Evolutionary conservation across 2,329 filamentous ascomycete species (phyloP), one percentile per base, ranked within the genome.

Genomic region (Venturia nashicola): DNA sequence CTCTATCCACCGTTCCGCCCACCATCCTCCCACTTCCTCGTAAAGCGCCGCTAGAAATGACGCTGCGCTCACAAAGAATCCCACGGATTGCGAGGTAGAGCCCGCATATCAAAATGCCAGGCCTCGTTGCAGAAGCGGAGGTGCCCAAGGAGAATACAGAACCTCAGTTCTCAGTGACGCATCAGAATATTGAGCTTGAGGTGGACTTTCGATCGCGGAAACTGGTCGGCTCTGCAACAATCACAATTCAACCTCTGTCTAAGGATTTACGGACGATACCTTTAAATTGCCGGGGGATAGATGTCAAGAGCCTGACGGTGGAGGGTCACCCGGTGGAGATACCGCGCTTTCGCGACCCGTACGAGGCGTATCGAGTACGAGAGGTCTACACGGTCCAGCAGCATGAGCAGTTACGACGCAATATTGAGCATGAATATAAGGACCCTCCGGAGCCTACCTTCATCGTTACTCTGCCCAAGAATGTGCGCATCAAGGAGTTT

Each of bases 161-260:
- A 65, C 72, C 74, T 61, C 77, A 77, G 44, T 86, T 82, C 70
- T 79, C 79, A 59, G 79, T 97, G 65, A 82, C 90, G 63, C 88
- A 91, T 76, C 93, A 97, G 76, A 89, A 90, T 73, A 87, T 99
- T 61, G 87, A 91, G 70, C 80, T 99, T 66, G 92, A 97, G 70
- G 81, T 99, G 72, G 89, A 96, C 76, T 95, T 99, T 73, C 82
- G 83, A 67, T 84, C 83, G 63, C 87, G 86, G 75, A 83, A 81
- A 71, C 78, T 97, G 70, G 86, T 83, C 66, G 94, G 94, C 61
- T 87, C 84, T 67, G 90, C 89, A 9, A 88, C 92, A 68, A 88
- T 99, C 69, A 88, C 87, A 39, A 85, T 97, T 63, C 86, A 88
- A 68, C 86, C 86, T 23, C 79, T 82, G 65, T 76, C 78, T 65